Evolutionary conservation across 1,139 yeast genomes (phyloP).

Genomic region (Kazachstania sp.): DNA sequence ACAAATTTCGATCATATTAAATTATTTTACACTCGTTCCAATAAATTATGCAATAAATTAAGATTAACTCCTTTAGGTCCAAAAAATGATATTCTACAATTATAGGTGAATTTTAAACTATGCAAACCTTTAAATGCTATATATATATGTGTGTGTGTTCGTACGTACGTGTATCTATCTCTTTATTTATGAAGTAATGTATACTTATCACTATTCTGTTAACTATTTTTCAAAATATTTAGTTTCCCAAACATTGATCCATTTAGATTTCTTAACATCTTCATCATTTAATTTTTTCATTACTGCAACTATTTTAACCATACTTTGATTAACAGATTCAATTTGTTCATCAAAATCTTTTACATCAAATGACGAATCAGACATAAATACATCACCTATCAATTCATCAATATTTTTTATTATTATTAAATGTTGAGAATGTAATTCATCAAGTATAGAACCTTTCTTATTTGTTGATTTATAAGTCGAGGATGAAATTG

Average conservation of each 20-base stretch:
- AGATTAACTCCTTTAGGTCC: conserved; percentile 11
- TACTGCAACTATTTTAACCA: conserved; percentile 15
- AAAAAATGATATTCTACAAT: conserved; percentile 8
- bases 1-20: conserved; percentile 84
- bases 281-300: conserved; percentile 20
- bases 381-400: conserved; percentile 30
- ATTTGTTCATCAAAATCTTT: conserved; percentile 15
- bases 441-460: conserved; percentile 23
- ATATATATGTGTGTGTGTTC: too few relatives aligned
- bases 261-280: conserved; percentile 24
- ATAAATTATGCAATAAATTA: conserved; percentile 2
- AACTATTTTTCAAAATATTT: conserved; percentile 19
- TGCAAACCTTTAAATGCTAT: background rate
- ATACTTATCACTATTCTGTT: background rate
- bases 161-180: too few relatives aligned
- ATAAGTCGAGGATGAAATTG: conserved; percentile 37
- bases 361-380: conserved; percentile 17
- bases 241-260: conserved; percentile 29
- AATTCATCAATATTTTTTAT: conserved; percentile 32
- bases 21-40: conserved; percentile 71
- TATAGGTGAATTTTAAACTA: background rate
- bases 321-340: conserved; percentile 10
- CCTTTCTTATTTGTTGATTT: conserved; percentile 19
- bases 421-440: conserved; percentile 26
- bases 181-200: background rate